These are phyloP conservation scores for Hawksworthiomyces lignivorus DNA, from an alignment of 2,329 filamentous ascomycete species.

Conservation along the genomic window DNA sequence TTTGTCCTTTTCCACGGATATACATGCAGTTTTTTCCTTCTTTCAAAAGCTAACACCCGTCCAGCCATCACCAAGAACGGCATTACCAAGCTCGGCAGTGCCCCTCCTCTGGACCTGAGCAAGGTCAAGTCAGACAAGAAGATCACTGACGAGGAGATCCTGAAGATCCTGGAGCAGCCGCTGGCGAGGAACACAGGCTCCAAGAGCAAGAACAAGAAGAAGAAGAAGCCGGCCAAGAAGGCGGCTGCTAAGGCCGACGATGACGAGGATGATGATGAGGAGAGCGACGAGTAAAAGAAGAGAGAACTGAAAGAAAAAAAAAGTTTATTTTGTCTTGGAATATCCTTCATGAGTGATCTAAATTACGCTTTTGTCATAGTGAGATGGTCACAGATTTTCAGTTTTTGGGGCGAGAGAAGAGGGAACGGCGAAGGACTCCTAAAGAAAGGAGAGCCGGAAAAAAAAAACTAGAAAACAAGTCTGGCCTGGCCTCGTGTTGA, in stretches of 20 bases:
- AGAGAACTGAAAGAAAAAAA: too few species aligned
- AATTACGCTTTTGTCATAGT: too few species aligned
- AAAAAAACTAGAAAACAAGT: too few species aligned
- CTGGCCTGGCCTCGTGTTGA: too few species aligned
- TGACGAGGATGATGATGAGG: constrained; percentile 25
- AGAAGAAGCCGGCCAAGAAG: constrained; percentile 56
- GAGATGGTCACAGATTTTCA: too few species aligned
- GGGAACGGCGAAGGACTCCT: constrained; percentile 3
- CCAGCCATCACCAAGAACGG: constrained; percentile 96
- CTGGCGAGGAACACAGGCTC: constrained; percentile 72
- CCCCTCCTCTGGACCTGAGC: constrained; percentile 66
- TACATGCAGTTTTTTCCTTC: too few species aligned
- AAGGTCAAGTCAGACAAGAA: constrained; percentile 96
- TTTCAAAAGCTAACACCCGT: too few species aligned
- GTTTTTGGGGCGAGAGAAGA: too few species aligned
- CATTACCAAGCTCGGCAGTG: constrained; percentile 73
- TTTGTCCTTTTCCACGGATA: too few species aligned
- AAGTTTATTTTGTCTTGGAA: too few species aligned
- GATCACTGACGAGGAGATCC: constrained; percentile 90
- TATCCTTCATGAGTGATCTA: too few species aligned
- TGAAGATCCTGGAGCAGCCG: constrained; percentile 88
- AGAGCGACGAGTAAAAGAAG: constrained; percentile 25
- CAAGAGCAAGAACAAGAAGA: constrained; percentile 87
- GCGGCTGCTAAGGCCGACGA: constrained; percentile 25
- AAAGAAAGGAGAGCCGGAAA: too few species aligned